Percentiles rank a stretch among this genome's conserved stretches.
Evolutionary conservation across 2,329 filamentous ascomycete species (phyloP).

Genomic region (Cladophialophora immunda): DNA sequence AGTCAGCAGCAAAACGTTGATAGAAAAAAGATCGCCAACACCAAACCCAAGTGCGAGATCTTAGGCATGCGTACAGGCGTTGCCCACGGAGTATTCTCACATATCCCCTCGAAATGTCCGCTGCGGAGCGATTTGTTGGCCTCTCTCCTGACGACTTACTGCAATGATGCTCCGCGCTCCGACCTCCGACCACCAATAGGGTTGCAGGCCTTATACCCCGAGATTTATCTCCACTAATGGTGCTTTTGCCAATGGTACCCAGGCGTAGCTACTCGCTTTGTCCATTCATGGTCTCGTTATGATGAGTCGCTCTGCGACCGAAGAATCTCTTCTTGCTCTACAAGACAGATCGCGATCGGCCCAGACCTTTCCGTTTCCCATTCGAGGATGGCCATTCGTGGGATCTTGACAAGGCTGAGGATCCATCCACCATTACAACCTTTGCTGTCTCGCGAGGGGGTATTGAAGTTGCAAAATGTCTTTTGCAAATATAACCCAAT

Average conservation of each 20-base stretch:
- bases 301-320: background rate
- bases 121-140: background rate
- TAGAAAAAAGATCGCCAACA: background rate
- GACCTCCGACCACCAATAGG: slow-evolving; percentile 7
- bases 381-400: slow-evolving; percentile 7
- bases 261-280: slow-evolving; percentile 1
- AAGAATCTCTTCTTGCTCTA: slow-evolving; percentile 6
- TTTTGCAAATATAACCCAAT: slow-evolving; percentile 2
- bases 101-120: background rate
- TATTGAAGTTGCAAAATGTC: slow-evolving; percentile 6
- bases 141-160: background rate
- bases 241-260: background rate
- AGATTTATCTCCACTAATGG: slow-evolving; percentile 3
- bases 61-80: background rate
- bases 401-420: slow-evolving; percentile 6
- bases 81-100: background rate
- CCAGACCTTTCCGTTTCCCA: background rate
- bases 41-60: slow-evolving; percentile 2
- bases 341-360: slow-evolving; percentile 3
- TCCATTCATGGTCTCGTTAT: background rate
- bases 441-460: slow-evolving; percentile 1
- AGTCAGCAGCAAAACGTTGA: slow-evolving; percentile 5
- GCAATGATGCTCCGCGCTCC: slow-evolving; percentile 1
- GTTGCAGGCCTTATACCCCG: slow-evolving; percentile 4
- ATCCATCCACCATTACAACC: background rate